Percentiles rank a stretch among this genome's conserved stretches.
phyloP scores from a whole-genome alignment of 768 basidiomycete species.

The Stropharia rugosoannulata region DNA sequence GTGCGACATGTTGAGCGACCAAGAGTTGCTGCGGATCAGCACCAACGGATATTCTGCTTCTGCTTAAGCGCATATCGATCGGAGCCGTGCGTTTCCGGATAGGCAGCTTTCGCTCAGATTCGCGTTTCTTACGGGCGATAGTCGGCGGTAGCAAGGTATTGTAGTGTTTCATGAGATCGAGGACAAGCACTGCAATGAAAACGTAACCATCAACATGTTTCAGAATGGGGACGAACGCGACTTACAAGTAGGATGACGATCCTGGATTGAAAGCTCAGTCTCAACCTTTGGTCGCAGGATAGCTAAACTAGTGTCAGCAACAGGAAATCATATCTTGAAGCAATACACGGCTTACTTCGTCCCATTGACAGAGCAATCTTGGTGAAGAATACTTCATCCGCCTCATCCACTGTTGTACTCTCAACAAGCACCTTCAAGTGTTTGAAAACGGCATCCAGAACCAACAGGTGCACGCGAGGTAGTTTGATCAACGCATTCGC shows the following conservation, averaged over 20 bases:
- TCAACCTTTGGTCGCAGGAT: constrained; percentile 83
- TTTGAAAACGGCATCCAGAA: constrained; percentile 73
- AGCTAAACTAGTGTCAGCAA: constrained; percentile 39
- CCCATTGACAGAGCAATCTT: constrained; percentile 90
- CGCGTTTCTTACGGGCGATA: constrained; percentile 81
- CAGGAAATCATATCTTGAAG: constrained; percentile 2
- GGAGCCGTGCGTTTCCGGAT: constrained; percentile 84
- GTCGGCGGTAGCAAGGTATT: constrained; percentile 74
- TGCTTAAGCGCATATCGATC: constrained; percentile 85
- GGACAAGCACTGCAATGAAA: constrained; percentile 62
- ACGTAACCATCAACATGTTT: constrained; percentile 1
- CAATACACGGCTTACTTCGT: constrained; percentile 55
- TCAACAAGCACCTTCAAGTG: constrained; percentile 78
- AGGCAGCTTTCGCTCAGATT: constrained; percentile 83
- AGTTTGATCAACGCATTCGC: constrained; percentile 63
- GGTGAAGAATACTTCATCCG: constrained; percentile 76
- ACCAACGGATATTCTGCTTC: constrained; percentile 71
- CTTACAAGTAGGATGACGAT: constrained; percentile 80
- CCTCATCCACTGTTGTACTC: constrained; percentile 67
- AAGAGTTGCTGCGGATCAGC: constrained; percentile 70
- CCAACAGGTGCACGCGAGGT: constrained; percentile 77
- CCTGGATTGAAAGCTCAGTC: constrained; percentile 84
- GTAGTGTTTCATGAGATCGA: constrained; percentile 82
- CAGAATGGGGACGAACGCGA: constrained; percentile 4
- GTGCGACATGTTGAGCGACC: constrained; percentile 65